Evolutionary conservation across 805 yeast genomes (phyloP).

Genomic region (Scheffersomyces ergatensis): DNA sequence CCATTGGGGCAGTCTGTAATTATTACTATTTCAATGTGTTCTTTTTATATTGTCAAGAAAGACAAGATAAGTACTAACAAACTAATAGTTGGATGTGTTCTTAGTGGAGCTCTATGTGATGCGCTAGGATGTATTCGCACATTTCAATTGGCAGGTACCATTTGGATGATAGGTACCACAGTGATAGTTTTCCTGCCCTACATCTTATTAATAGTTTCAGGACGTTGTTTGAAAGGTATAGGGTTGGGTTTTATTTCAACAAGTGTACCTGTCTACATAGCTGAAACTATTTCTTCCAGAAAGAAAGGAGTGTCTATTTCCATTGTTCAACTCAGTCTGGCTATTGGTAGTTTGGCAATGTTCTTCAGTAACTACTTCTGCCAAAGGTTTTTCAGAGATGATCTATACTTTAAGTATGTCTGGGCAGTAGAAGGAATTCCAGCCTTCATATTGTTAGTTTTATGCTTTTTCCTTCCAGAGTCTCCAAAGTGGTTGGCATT

Average conservation of each 20-base stretch:
- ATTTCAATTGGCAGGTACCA: constrained; percentile 18
- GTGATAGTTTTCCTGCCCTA: constrained; percentile 23
- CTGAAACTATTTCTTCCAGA: constrained; percentile 23
- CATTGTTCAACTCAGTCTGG: constrained; percentile 17
- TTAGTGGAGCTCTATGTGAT: constrained; percentile 27
- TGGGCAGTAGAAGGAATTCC: constrained; percentile 22
- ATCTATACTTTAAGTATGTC: constrained; percentile 11
- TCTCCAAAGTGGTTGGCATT: constrained; percentile 30
- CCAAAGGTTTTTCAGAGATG: constrained; percentile 6
- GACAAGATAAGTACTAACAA: constrained; percentile 15
- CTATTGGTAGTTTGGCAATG: constrained; percentile 16
- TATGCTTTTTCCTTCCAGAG: constrained; percentile 24
- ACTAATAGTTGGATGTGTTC: constrained; percentile 25
- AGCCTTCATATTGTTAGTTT: constrained; percentile 13
- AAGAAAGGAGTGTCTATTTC: constrained; percentile 21
- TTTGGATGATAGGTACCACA: constrained; percentile 28
- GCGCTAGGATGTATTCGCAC: constrained; percentile 23
- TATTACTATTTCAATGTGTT: constrained; percentile 9
- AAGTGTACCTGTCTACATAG: constrained; percentile 28
- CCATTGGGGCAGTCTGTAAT: constrained; percentile 36
- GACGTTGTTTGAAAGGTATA: constrained; percentile 28
- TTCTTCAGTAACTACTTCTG: constrained; percentile 13
- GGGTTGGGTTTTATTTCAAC: constrained; percentile 30
- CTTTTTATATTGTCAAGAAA: not conserved
- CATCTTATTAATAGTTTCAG: constrained; percentile 21